phyloP scores from a whole-genome alignment of 768 basidiomycete genomes.

The Lyophyllum atratum region DNA sequence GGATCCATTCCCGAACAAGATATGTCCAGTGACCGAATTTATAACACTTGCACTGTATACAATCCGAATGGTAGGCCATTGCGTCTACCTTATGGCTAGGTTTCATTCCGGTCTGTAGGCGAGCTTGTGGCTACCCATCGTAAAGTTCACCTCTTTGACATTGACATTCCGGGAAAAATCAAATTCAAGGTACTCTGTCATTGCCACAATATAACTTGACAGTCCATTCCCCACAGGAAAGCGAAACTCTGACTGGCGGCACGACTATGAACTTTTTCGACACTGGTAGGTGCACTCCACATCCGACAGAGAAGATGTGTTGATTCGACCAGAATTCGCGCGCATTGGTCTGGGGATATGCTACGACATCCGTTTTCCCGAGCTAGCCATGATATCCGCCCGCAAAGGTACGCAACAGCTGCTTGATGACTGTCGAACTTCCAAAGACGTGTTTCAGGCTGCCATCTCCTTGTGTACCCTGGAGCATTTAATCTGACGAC shows the following conservation, averaged over 20 bases:
- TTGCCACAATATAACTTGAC: background rate
- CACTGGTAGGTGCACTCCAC: slow-evolving; percentile 55
- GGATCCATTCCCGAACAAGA: slow-evolving; percentile 94
- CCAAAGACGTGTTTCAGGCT: slow-evolving; percentile 48
- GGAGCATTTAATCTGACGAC: slow-evolving; percentile 96
- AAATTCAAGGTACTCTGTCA: slow-evolving; percentile 67
- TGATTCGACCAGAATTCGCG: slow-evolving; percentile 76
- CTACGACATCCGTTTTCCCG: slow-evolving; percentile 95
- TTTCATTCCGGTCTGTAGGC: slow-evolving; percentile 44
- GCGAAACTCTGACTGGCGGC: slow-evolving; percentile 84
- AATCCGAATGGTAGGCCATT: slow-evolving; percentile 63
- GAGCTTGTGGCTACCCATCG: slow-evolving; percentile 86
- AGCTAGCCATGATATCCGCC: slow-evolving; percentile 89
- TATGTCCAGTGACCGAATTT: slow-evolving; percentile 60
- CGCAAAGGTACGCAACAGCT: slow-evolving; percentile 60
- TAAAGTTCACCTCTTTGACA: slow-evolving; percentile 97
- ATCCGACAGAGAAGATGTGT: background rate
- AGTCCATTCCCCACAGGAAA: slow-evolving; percentile 57
- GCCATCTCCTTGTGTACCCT: slow-evolving; percentile 88
- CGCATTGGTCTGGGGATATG: slow-evolving; percentile 95
- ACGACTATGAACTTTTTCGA: slow-evolving; percentile 77
- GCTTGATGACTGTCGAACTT: background rate
- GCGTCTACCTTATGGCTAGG: background rate
- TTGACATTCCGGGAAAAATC: slow-evolving; percentile 93
- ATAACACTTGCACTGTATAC: slow-evolving; percentile 94